Percentiles rank a stretch among this genome's conserved stretches.
These are phyloP conservation scores for Carex pumila DNA, from an alignment of 176 grass and related monocot species.

Conservation along the genomic window DNA sequence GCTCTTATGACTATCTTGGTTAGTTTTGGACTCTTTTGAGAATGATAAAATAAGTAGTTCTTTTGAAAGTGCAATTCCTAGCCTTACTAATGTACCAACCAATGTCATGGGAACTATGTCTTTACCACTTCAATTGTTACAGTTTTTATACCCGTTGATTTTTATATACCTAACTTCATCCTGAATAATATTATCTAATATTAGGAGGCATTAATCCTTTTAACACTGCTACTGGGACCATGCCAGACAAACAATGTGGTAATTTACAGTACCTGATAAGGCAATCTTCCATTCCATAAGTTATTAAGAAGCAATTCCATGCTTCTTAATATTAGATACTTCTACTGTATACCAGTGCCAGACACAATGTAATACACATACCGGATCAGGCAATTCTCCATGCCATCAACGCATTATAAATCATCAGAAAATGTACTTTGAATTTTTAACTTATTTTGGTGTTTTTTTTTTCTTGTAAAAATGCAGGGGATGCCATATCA, in stretches of 20 bases:
- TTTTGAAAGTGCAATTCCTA: neutral
- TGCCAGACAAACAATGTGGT: neutral
- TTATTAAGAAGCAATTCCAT: neutral
- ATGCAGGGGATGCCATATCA: constrained; percentile 44
- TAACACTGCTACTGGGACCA: neutral
- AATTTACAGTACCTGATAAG: neutral
- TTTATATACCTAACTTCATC: neutral
- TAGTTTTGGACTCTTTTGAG: neutral
- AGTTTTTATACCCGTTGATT: neutral
- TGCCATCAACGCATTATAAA: neutral
- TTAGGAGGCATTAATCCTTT: neutral
- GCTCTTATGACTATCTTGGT: neutral
- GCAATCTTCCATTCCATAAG: neutral
- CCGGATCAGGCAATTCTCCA: neutral
- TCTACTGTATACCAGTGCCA: neutral
- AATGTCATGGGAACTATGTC: neutral
- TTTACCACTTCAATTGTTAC: neutral
- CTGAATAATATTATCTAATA: neutral
- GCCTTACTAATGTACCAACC: neutral
- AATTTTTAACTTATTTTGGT: neutral
- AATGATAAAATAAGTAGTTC: neutral
- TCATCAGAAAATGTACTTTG: neutral
- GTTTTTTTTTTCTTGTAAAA: constrained; percentile 24
- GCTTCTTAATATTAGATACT: neutral
- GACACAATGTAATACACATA: neutral